A percentile compares a stretch with the other conserved stretches of the same genome.
Conservation (phyloP, 2,329 filamentous ascomycete species). For the Biscogniauxia marginata region DNA sequence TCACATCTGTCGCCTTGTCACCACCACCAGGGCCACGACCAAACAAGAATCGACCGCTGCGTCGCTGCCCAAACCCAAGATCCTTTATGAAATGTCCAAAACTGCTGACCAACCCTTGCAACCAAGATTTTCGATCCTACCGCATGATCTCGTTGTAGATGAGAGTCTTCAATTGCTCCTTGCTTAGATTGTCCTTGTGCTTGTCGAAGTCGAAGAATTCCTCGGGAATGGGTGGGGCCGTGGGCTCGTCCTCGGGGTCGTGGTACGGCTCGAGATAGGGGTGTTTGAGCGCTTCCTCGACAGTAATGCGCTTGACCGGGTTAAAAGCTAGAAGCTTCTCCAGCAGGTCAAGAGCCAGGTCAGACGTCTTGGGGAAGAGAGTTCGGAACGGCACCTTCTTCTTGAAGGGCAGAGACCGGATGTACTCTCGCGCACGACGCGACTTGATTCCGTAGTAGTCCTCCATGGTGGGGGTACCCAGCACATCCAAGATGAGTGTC, state of each 20-base stretch:
- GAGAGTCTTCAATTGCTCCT: conserved; percentile 95
- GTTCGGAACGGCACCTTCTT: conserved; percentile 99
- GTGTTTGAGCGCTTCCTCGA: conserved; percentile 95
- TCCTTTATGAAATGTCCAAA: background rate
- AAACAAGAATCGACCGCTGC: background rate
- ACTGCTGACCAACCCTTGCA: background rate
- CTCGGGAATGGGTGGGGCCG: conserved; percentile 92
- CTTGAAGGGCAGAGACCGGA: conserved; percentile 96
- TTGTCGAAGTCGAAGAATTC: conserved; percentile 99
- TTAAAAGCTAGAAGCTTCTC: conserved; percentile 98
- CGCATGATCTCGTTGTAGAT: conserved; percentile 97
- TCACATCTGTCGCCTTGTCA: background rate
- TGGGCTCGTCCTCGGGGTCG: conserved; percentile 97
- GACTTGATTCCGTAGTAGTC: conserved; percentile 99
- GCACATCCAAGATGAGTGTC: conserved; percentile 93
- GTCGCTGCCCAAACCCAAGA: background rate
- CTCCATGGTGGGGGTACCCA: conserved; percentile 98
- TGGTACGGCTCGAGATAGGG: conserved; percentile 98
- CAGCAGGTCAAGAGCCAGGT: conserved; percentile 86
- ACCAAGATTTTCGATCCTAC: conserved; percentile 32
- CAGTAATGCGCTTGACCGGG: conserved; percentile 96
- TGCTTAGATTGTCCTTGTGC: conserved; percentile 98
- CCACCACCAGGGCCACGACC: background rate
- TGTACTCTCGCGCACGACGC: conserved; percentile 93
- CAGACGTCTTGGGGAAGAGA: conserved; percentile 99